A percentile compares a stretch with the other conserved stretches of the same genome.
Conservation (phyloP, 176 grass and related monocot species). For the Bolboschoenus planiculmis region DNA sequence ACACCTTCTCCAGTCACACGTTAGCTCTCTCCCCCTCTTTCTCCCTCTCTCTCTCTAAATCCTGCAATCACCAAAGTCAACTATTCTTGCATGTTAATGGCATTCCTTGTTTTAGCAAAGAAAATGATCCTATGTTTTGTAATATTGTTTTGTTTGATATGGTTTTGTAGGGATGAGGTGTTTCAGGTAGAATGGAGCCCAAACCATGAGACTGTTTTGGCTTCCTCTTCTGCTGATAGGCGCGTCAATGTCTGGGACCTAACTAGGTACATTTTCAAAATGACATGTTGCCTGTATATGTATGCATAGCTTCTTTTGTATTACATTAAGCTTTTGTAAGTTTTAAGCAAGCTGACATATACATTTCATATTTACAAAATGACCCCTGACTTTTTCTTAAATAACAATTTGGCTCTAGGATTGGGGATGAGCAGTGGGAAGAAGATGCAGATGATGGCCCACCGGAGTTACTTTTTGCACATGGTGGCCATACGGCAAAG, state of each 20-base stretch:
- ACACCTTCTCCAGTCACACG: slow-evolving; percentile 75
- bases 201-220: slow-evolving; percentile 75
- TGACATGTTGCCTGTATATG: background rate
- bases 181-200: slow-evolving; percentile 99
- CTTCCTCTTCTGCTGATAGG: slow-evolving; percentile 72
- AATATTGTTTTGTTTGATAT: slow-evolving; percentile 6
- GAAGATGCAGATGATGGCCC: slow-evolving; percentile 81
- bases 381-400: background rate
- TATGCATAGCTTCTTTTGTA: background rate
- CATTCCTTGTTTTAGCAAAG: background rate
- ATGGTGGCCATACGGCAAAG: slow-evolving; percentile 75
- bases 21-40: slow-evolving; percentile 29
- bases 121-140: background rate
- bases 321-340: background rate
- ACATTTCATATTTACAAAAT: background rate
- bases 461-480: slow-evolving; percentile 76
- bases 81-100: background rate
- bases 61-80: background rate
- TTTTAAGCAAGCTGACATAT: background rate
- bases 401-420: slow-evolving; percentile 34
- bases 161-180: slow-evolving; percentile 49
- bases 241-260: slow-evolving; percentile 84
- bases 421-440: slow-evolving; percentile 83
- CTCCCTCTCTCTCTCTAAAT: background rate
- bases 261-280: slow-evolving; percentile 40